phyloP scores from a whole-genome alignment of 2,329 filamentous ascomycete genomes.

The Aspergillus sp. region DNA sequence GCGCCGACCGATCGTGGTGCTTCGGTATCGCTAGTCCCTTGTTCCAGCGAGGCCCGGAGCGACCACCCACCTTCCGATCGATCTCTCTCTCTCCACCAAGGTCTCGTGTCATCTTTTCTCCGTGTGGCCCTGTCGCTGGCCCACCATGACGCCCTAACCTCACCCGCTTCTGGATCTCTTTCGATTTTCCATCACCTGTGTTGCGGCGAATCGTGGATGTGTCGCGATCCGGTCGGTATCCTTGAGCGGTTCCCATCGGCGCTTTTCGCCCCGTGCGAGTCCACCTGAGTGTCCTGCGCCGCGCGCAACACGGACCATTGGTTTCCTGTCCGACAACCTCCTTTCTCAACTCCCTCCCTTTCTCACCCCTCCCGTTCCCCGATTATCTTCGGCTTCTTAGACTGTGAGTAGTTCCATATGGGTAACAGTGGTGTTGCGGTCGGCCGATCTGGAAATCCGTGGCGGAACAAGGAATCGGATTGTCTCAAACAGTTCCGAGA shows the following conservation, averaged over 20 bases:
- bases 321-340: slow-evolving; percentile 2
- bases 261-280: slow-evolving; percentile 16
- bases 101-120: slow-evolving; percentile 20
- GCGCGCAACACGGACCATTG: neutral
- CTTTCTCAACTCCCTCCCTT: slow-evolving; percentile 4
- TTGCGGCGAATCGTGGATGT: slow-evolving; percentile 15
- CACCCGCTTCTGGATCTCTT: slow-evolving; percentile 9
- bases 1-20: neutral
- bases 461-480: neutral
- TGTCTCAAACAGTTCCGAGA: neutral
- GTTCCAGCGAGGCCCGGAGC: slow-evolving; percentile 4
- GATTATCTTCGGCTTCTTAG: neutral
- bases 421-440: neutral
- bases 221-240: slow-evolving; percentile 14
- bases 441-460: neutral
- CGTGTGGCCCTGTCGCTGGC: slow-evolving; percentile 19
- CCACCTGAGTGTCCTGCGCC: slow-evolving; percentile 2
- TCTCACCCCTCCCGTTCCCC: neutral
- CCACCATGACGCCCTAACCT: slow-evolving; percentile 25
- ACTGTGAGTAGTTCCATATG: slow-evolving; percentile 7
- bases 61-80: slow-evolving; percentile 14
- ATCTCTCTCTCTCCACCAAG: slow-evolving; percentile 16
- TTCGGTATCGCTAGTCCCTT: neutral
- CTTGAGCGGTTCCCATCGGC: slow-evolving; percentile 13
- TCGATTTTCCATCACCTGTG: slow-evolving; percentile 8